Conservation (phyloP, 202 grass and related monocot genomes). For the Setaria viridis region DNA sequence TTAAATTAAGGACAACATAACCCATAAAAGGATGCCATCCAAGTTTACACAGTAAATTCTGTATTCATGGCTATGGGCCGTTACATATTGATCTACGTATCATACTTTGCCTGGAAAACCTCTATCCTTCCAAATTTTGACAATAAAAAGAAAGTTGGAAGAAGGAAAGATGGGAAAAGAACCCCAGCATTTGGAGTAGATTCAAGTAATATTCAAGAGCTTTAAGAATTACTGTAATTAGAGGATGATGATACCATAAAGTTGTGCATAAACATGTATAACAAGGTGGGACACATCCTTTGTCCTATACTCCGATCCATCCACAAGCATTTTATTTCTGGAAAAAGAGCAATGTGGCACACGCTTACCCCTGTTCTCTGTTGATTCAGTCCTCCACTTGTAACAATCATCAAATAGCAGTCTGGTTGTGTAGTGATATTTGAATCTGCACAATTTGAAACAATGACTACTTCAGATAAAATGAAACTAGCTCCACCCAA, state of each 20-base stretch:
- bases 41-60: constrained; percentile 5
- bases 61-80: not conserved
- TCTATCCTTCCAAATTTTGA: not conserved
- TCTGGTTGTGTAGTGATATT: constrained; percentile 57
- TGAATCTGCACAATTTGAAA: constrained; percentile 63
- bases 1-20: not conserved
- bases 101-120: not conserved
- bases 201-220: constrained; percentile 1
- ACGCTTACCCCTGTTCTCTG: constrained; percentile 88
- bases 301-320: constrained; percentile 1
- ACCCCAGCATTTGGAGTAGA: not conserved
- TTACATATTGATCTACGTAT: not conserved
- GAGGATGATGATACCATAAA: not conserved
- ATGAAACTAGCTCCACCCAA: constrained; percentile 16
- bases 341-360: not conserved
- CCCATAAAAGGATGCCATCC: not conserved
- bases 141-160: not conserved
- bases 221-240: constrained; percentile 1
- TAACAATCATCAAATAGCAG: constrained; percentile 82
- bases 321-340: constrained; percentile 9
- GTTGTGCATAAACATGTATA: constrained; percentile 11
- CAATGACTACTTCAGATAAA: constrained; percentile 32
- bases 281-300: constrained; percentile 18
- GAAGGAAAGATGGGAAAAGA: constrained; percentile 10
- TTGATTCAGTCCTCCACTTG: constrained; percentile 89